Percentiles rank a stretch among this genome's conserved stretches.
Conservation (phyloP, 208 protist species). For the Giardia muris region DNA sequence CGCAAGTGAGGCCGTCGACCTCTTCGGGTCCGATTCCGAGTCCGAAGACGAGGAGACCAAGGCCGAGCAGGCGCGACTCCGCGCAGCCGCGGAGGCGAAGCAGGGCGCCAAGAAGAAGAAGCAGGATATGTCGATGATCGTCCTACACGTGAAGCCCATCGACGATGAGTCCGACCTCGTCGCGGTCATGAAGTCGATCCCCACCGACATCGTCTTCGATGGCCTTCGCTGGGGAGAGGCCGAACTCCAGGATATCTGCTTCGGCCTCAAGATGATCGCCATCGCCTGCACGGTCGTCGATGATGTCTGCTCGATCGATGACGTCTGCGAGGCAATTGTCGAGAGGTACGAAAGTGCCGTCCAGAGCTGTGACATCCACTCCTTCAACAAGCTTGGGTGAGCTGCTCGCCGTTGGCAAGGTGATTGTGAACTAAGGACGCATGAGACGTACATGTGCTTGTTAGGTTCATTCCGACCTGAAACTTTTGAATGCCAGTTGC, state of each 20-base stretch:
- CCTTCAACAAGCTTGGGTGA: conserved; percentile 35
- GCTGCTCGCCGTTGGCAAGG: no score
- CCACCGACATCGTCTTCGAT: conserved; percentile 13
- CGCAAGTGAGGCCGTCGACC: neutral
- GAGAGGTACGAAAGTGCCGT: conserved; percentile 28
- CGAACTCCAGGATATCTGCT: neutral
- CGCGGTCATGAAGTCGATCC: neutral
- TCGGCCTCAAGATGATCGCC: conserved; percentile 28
- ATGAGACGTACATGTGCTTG: no score
- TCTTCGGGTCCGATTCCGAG: conserved; percentile 31
- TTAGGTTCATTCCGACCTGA: no score
- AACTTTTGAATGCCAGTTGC: conserved; percentile 35
- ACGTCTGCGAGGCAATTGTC: neutral
- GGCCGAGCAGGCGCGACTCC: neutral
- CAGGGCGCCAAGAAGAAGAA: neutral
- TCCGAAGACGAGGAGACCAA: neutral
- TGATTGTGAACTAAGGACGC: no score
- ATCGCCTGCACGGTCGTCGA: conserved; percentile 27
- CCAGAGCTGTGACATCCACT: conserved; percentile 22
- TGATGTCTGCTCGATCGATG: conserved; percentile 22
- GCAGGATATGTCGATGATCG: conserved; percentile 26
- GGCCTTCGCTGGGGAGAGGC: conserved; percentile 32
- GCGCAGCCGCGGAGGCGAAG: neutral
- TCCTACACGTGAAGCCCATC: conserved; percentile 33
- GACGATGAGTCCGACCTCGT: conserved; percentile 32